Base-by-base conservation (phyloP, 2,329 filamentous ascomycete species). In the Thielaviopsis musarum region DNA sequence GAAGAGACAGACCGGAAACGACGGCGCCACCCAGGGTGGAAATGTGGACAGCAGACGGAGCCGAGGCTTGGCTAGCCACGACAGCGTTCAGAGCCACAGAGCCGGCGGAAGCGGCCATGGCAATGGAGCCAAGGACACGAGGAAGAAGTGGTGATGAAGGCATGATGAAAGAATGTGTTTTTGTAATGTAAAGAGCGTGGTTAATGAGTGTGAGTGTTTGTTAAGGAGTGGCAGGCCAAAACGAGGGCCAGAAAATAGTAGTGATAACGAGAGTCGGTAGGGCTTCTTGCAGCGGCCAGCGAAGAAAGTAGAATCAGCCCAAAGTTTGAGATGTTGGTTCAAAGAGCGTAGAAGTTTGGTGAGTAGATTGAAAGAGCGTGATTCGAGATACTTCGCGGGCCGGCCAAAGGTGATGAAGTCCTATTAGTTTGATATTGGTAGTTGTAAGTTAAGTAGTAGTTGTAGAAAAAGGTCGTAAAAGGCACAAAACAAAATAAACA, bases 31-130 rank as follows among this genome's bases (percentile, higher is more conserved):
- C 57, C 26, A 62, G 34, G 38, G 60, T 54, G 15, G 59, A 45
- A n/a, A 57, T 52, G 52, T 62, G 60, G n/a, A 62, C 57, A 26
- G 57, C 49, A 22, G 53, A 45, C 12, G 53, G 57, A 41, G 57
- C 57, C 22, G 60, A 57, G 15, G 60, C 54, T 48, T 59, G 54
- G 51, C 34, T 59, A 48, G 57, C 54, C 5, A 62, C 17, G 22
- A 58, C 49, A 5, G 57, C 54, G 22, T 58, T 59, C n/a, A 62
- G 54, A 38, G 54, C 60, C 21, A 58, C 45, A 12, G 53, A 55
- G 30, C 48, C 60, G 22, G 58, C 38, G 21, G 60, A 52, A 4
- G 60, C 54, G 30, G 60, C 45, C 24, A 59, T 41, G 51, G 60
- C 60, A 30, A 54, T 56, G 13, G 54, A 15, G 28, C 60, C 57